Base-by-base conservation (phyloP, 257 asterid genomes). In the Thymus quinquecostatus region DNA sequence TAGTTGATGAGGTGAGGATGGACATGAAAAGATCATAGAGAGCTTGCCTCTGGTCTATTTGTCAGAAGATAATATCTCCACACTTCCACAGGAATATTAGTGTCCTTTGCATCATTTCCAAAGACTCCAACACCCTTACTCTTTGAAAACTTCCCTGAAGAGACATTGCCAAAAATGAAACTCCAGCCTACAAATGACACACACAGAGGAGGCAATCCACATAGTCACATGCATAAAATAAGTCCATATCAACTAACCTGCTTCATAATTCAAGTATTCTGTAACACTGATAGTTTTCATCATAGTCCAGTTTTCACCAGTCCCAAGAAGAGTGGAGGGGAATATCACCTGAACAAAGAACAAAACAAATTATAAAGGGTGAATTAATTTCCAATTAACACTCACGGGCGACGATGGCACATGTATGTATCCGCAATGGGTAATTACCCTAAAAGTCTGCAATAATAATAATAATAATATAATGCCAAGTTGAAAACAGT, bases 1-100 rank as follows among this genome's bases (percentile, higher is more conserved):
- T 60, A 67, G 56, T 59, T 60, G 65, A 51, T 29, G 54, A 67
- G 55, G 43, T 44, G 75, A 2, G 55, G 40, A 49, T 47, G 50
- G 51, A 30, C 48, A 13, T 30, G 43, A 59, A 54, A 58, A 70
- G 64, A 67, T 70, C 13, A 72, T 44, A 77, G 68, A 55, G 69
- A 71, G 70, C 85, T 41, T 77, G 90, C 99, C 95, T 94, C 99
- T 67, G 99, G 99, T 80, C 98, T 86, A 72, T 92, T 95, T 34
- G 96, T 85, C 74, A 95, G 88, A 80, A 95, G 81, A 86, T 95
- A 95, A 79, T 95, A 95, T 86, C 99, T 83, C 99, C 99, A 92
- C 41, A 89, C 99, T 83, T 91, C 99, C 56, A 89, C 98, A 55
- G 99, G 99, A 66, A 94, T 91, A 70, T 70, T 79, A 65, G 99